phyloP scores from a whole-genome alignment of 768 basidiomycete genomes.

The Crucibulum laeve region DNA sequence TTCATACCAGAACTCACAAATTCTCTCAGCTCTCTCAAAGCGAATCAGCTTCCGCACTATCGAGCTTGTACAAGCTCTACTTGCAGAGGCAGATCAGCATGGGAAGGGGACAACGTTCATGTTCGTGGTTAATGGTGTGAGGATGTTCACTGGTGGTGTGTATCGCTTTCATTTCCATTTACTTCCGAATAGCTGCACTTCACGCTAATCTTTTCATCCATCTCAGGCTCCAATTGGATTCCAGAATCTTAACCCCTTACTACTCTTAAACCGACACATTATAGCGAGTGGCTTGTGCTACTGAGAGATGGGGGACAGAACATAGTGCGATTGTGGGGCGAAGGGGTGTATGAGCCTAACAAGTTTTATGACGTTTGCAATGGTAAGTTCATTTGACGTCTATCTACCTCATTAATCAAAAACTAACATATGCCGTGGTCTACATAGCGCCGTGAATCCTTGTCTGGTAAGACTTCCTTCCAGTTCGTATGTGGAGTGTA shows the following conservation, averaged over 20 bases:
- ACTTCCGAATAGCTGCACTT: background rate
- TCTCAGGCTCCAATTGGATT: conserved; percentile 77
- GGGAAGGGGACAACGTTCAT: too few relatives aligned
- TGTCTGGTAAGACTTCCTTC: conserved; percentile 95
- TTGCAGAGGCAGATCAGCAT: too few relatives aligned
- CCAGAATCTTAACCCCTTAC: conserved; percentile 68
- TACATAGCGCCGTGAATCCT: conserved; percentile 47
- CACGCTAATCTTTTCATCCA: too few relatives aligned
- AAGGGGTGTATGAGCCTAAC: conserved; percentile 78
- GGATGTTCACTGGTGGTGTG: conserved; percentile 80
- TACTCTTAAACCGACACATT: conserved; percentile 44
- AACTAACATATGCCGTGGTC: too few relatives aligned
- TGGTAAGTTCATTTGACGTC: conserved; percentile 27
- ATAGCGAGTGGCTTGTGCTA: conserved; percentile 74
- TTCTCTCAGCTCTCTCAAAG: conserved; percentile 43
- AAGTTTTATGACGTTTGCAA: conserved; percentile 79
- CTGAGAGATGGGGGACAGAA: conserved; percentile 85
- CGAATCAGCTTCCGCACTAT: conserved; percentile 74
- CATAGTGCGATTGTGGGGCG: conserved; percentile 90
- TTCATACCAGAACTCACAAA: conserved; percentile 22
- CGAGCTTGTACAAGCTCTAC: conserved; percentile 78
- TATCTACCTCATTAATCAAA: background rate
- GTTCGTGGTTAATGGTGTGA: conserved; percentile 76
- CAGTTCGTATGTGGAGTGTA: conserved; percentile 91
- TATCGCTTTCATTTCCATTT: background rate